Conservation (phyloP, 148 eudicot genomes). For the Rhododendron simsii region DNA sequence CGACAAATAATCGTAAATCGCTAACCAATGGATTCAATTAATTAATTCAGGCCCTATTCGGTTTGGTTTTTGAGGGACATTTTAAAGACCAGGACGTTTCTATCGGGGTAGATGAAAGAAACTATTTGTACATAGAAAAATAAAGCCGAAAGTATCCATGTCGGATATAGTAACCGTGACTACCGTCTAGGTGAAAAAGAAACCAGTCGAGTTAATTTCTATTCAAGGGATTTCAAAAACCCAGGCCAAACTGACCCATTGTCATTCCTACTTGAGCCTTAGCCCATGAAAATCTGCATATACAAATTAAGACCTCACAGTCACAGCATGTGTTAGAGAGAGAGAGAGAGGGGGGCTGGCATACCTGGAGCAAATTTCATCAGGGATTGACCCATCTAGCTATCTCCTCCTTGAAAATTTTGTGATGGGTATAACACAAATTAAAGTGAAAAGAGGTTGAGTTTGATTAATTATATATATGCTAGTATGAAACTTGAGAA, state of each 20-base stretch:
- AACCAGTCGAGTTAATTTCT: not conserved
- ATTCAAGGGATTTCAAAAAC: not conserved
- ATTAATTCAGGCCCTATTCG: no score
- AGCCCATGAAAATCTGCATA: no score
- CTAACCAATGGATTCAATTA: no score
- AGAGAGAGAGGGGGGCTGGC: not conserved
- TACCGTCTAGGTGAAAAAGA: not conserved
- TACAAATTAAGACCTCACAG: no score
- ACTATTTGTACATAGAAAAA: no score
- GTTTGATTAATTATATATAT: not conserved
- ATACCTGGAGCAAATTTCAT: slow-evolving; percentile 20
- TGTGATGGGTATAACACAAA: not conserved
- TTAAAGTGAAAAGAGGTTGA: not conserved
- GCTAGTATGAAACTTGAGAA: slow-evolving; percentile 10
- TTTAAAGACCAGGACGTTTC: no score
- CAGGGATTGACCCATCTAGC: slow-evolving; percentile 24
- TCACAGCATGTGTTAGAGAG: not conserved
- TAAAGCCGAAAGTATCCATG: not conserved
- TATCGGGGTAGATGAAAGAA: no score
- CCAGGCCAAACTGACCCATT: not conserved
- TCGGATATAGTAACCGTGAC: no score
- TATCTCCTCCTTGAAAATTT: not conserved
- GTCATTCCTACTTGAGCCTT: not conserved
- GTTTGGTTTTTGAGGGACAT: no score
- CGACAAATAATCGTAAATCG: no score